Conservation (phyloP, 805 yeast genomes). For the Ogataea corticis region DNA sequence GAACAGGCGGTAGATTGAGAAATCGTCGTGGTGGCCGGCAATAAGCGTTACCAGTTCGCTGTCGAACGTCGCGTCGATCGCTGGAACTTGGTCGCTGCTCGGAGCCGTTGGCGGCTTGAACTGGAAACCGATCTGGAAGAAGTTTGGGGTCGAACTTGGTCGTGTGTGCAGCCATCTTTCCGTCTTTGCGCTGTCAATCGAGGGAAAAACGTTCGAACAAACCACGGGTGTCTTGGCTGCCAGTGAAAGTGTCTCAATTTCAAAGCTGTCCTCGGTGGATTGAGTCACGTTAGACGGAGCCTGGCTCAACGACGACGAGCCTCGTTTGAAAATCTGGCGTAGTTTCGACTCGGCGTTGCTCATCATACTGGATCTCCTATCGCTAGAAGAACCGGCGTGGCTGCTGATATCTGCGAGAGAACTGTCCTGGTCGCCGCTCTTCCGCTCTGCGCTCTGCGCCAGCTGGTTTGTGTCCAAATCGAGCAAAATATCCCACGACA, state of each 20-base stretch:
- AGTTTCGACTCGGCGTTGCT: constrained; percentile 21
- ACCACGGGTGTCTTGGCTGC: background rate
- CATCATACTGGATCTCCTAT: constrained; percentile 14
- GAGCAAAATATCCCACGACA: constrained; percentile 58
- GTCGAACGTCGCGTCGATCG: constrained; percentile 25
- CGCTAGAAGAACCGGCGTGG: constrained; percentile 9
- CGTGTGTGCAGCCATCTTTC: constrained; percentile 9
- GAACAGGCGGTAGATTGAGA: constrained; percentile 26
- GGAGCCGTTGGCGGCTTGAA: constrained; percentile 7
- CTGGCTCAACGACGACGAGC: constrained; percentile 12
- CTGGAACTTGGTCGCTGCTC: constrained; percentile 13
- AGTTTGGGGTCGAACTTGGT: constrained; percentile 20
- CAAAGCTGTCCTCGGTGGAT: constrained; percentile 9
- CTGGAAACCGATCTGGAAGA: constrained; percentile 27
- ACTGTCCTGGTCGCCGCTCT: constrained; percentile 15
- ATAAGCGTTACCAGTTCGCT: constrained; percentile 19
- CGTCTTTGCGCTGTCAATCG: constrained; percentile 11
- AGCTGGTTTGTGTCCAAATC: constrained; percentile 57
- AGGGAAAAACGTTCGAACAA: constrained; percentile 18
- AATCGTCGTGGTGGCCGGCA: constrained; percentile 32
- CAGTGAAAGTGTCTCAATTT: background rate
- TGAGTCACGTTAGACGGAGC: constrained; percentile 5
- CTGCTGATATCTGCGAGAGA: constrained; percentile 5
- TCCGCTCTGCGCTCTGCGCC: constrained; percentile 17
- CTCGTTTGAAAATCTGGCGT: constrained; percentile 21